Evolutionary conservation across 208 protist species (phyloP).

Genomic region (Herpetomonas tarakana): DNA sequence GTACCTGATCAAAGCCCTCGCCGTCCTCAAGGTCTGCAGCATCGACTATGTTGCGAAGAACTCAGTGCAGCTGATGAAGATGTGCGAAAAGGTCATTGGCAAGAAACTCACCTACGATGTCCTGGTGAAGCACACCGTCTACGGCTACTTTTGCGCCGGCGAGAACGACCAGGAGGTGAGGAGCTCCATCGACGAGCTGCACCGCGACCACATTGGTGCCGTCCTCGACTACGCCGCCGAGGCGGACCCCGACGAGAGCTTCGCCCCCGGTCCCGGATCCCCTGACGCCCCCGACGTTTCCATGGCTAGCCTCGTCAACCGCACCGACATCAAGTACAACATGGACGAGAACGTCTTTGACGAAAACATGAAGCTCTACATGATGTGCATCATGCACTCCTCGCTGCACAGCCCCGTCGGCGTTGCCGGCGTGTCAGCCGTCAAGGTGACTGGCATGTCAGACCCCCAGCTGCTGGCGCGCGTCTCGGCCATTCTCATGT

Average conservation of each 20-base stretch:
- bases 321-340: constrained; percentile 39
- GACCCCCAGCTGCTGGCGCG: constrained; percentile 90
- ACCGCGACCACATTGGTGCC: constrained; percentile 70
- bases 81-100: constrained; percentile 67
- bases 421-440: constrained; percentile 68
- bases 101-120: constrained; percentile 69
- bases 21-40: constrained; percentile 69
- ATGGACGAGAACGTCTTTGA: constrained; percentile 69
- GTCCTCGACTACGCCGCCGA: constrained; percentile 96
- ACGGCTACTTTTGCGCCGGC: constrained; percentile 94
- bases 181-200: constrained; percentile 67
- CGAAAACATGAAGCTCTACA: constrained; percentile 92
- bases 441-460: constrained; percentile 93
- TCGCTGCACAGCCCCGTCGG: constrained; percentile 61
- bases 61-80: constrained; percentile 70
- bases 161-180: constrained; percentile 87
- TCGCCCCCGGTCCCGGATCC: constrained; percentile 52
- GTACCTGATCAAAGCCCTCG: constrained; percentile 74
- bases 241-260: constrained; percentile 73
- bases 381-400: constrained; percentile 88
- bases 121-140: constrained; percentile 89
- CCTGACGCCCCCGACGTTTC: constrained; percentile 60
- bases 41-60: constrained; percentile 68
- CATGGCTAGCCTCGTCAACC: constrained; percentile 62
- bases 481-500: constrained; percentile 85